These are phyloP conservation scores for Polygonum maritimum DNA, from an alignment of 148 eudicot genomes.

Conservation along the genomic window DNA sequence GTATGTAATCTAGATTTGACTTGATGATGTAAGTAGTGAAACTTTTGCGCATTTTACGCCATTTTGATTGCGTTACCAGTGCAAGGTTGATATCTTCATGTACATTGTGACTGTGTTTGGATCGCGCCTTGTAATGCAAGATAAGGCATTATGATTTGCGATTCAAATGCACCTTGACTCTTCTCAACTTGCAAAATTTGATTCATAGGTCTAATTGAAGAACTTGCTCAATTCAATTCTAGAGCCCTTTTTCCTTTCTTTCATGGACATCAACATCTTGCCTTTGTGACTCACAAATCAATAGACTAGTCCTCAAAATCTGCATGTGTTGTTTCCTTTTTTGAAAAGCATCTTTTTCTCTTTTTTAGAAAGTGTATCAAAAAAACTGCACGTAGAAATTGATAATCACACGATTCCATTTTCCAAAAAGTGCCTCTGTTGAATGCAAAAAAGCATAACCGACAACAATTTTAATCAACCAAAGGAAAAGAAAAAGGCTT, in stretches of 20 bases:
- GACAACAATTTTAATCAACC: constrained; percentile 1
- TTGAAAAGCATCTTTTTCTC: neutral
- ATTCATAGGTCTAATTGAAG: neutral
- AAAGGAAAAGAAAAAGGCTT: neutral
- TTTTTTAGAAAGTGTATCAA: neutral
- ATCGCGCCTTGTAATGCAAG: too few species aligned
- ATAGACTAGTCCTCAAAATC: neutral
- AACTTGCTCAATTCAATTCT: neutral
- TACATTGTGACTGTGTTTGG: too few species aligned
- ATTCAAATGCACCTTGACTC: too few species aligned
- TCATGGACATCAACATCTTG: neutral
- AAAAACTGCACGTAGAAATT: neutral
- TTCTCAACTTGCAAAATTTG: neutral
- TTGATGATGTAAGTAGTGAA: neutral
- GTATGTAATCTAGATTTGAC: constrained; percentile 5
- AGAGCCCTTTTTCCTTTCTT: neutral
- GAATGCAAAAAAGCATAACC: neutral
- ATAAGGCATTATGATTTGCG: too few species aligned
- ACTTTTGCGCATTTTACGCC: neutral
- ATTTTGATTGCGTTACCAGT: too few species aligned
- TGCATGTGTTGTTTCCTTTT: neutral
- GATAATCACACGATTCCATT: neutral
- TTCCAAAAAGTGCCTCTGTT: neutral
- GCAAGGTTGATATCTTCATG: too few species aligned
- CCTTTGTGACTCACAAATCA: constrained; percentile 6